phyloP scores from a whole-genome alignment of 2,329 filamentous ascomycete species.

The Talaromyces piceae region DNA sequence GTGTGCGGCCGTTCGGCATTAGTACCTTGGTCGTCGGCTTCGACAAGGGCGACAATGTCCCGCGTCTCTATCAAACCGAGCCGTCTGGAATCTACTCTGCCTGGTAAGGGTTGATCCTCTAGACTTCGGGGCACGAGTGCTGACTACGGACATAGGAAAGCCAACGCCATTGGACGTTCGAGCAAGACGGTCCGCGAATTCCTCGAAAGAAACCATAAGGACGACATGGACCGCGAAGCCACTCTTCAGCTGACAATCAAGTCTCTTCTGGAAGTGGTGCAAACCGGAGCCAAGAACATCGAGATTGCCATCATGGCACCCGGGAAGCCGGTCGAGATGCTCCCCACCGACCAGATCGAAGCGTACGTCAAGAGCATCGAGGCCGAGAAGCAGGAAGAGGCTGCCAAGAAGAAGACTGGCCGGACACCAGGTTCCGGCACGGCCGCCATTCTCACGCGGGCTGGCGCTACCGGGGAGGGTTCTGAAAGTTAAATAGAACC shows the following conservation, averaged over 20 bases:
- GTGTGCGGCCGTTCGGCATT: slow-evolving; percentile 97
- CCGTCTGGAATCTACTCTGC: slow-evolving; percentile 99
- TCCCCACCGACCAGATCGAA: slow-evolving; percentile 94
- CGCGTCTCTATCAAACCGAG: slow-evolving; percentile 94
- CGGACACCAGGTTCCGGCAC: slow-evolving; percentile 34
- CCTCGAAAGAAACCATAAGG: slow-evolving; percentile 97
- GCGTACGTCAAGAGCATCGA: slow-evolving; percentile 98
- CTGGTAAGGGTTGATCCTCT: slow-evolving; percentile 56
- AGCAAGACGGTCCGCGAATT: slow-evolving; percentile 99
- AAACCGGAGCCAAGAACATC: slow-evolving; percentile 99
- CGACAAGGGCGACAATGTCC: slow-evolving; percentile 81
- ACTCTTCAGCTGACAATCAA: slow-evolving; percentile 98
- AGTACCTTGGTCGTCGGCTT: slow-evolving; percentile 98
- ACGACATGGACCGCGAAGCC: slow-evolving; percentile 90
- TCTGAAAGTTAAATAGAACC: slow-evolving; percentile 18
- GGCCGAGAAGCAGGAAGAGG: slow-evolving; percentile 98
- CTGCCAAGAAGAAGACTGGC: slow-evolving; percentile 89
- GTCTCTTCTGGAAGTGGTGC: slow-evolving; percentile 93
- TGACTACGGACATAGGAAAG: slow-evolving; percentile 63
- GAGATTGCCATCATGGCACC: slow-evolving; percentile 98
- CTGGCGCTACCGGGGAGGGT: slow-evolving; percentile 31
- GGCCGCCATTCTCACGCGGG: slow-evolving; percentile 66
- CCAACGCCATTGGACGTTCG: slow-evolving; percentile 94
- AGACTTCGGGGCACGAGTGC: not conserved
- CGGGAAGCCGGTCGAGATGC: slow-evolving; percentile 83